Percentiles rank a stretch among this genome's conserved stretches.
These are phyloP conservation scores for Vitis vinifera DNA, from an alignment of 164 flowering plant genomes.

Conservation along the genomic window ASM3070453v1 NC_081821.1:1404001-1404500, in stretches of 20 bases:
- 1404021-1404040: slow-evolving; percentile 44
- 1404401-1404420: slow-evolving; percentile 17
- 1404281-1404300: slow-evolving; percentile 31
- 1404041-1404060: slow-evolving; percentile 3
- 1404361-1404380: slow-evolving; percentile 46
- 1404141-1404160: slow-evolving; percentile 2
- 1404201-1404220: slow-evolving; percentile 11
- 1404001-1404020: slow-evolving; percentile 46
- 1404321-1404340: slow-evolving; percentile 51
- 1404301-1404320: slow-evolving; percentile 49
- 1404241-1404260: slow-evolving; percentile 5
- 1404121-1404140: slow-evolving; percentile 11
- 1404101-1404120: slow-evolving; percentile 2
- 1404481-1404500: slow-evolving; percentile 2
- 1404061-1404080: slow-evolving; percentile 1
- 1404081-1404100: slow-evolving; percentile 6
- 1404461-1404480: not conserved
- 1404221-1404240: slow-evolving; percentile 22
- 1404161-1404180: slow-evolving; percentile 32
- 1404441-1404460: slow-evolving; percentile 22
- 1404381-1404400: slow-evolving; percentile 37
- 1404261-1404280: slow-evolving; percentile 11
- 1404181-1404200: slow-evolving; percentile 16
- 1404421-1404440: slow-evolving; percentile 11
- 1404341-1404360: slow-evolving; percentile 52